phyloP scores from a whole-genome alignment of 2,329 filamentous ascomycete species.

The Berkeleyomyces rouxiae region DNA sequence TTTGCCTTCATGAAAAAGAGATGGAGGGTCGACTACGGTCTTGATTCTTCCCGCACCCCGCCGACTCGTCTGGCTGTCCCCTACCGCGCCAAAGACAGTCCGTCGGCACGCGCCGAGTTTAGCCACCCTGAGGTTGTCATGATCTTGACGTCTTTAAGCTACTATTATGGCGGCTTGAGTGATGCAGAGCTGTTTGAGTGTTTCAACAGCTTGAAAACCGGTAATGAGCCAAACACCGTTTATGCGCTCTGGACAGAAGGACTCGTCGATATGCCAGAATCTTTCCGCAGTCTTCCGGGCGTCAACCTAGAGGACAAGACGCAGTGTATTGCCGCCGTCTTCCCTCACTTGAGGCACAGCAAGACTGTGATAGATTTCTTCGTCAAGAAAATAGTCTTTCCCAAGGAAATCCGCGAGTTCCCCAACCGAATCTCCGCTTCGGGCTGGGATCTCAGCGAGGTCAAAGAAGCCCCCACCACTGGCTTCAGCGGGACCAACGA shows the following conservation, averaged over 20 bases:
- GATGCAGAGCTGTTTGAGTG: conserved; percentile 31
- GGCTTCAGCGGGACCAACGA: conserved; percentile 61
- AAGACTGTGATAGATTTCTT: conserved; percentile 48
- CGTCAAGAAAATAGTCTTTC: conserved; percentile 40
- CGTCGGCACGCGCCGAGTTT: conserved; percentile 39
- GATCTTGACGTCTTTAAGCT: conserved; percentile 36
- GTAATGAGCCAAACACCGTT: conserved; percentile 34
- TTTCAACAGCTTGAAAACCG: conserved; percentile 31
- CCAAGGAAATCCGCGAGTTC: conserved; percentile 46
- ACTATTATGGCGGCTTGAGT: conserved; percentile 38
- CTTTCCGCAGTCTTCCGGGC: conserved; percentile 27
- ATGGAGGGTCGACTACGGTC: conserved; percentile 50
- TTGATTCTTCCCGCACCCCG: conserved; percentile 27
- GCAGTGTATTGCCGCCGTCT: conserved; percentile 33
- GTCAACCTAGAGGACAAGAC: conserved; percentile 42
- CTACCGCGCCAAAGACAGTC: conserved; percentile 41
- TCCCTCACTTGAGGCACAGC: conserved; percentile 33
- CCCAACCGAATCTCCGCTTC: conserved; percentile 45
- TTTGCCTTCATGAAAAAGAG: conserved; percentile 40
- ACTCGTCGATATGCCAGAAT: conserved; percentile 19
- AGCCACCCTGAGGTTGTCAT: conserved; percentile 45
- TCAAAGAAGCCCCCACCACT: conserved; percentile 32
- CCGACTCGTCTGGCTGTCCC: conserved; percentile 37
- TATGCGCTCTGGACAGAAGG: conserved; percentile 33
- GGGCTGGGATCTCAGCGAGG: conserved; percentile 46